These are phyloP conservation scores for Cinnamomum micranthum DNA, from an alignment of 164 flowering plant species.

Conservation along the genomic window DNA sequence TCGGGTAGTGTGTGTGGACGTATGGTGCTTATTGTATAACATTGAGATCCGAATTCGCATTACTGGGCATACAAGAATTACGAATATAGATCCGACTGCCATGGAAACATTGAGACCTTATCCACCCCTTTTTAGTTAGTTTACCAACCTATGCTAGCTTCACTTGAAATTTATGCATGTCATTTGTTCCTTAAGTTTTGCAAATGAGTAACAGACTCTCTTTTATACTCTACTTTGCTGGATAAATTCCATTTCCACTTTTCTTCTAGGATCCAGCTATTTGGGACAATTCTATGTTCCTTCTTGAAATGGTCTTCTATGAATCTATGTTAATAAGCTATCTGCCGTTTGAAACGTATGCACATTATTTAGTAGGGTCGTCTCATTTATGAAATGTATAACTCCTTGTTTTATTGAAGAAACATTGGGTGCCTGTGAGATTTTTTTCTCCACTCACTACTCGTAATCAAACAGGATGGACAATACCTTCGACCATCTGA, in stretches of 20 bases:
- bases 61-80: too few relatives aligned
- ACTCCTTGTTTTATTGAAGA: not conserved
- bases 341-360: not conserved
- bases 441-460: not conserved
- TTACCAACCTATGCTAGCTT: too few relatives aligned
- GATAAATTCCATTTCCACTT: not conserved
- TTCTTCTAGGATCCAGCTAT: not conserved
- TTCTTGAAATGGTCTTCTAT: not conserved
- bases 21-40: too few relatives aligned
- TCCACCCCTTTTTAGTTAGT: too few relatives aligned
- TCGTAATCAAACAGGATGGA: conserved; percentile 66
- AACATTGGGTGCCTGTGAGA: not conserved
- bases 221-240: not conserved
- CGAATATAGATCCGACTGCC: too few relatives aligned
- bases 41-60: too few relatives aligned
- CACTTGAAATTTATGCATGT: too few relatives aligned
- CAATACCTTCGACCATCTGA: conserved; percentile 97
- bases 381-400: not conserved
- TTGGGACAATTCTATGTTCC: not conserved
- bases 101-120: too few relatives aligned
- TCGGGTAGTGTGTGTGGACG: too few relatives aligned
- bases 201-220: not conserved
- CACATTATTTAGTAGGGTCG: not conserved
- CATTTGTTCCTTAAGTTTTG: not conserved
- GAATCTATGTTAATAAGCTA: not conserved